Evolutionary conservation across 2,329 filamentous ascomycete genomes (phyloP).

Genomic region (Didymella arachidicola): DNA sequence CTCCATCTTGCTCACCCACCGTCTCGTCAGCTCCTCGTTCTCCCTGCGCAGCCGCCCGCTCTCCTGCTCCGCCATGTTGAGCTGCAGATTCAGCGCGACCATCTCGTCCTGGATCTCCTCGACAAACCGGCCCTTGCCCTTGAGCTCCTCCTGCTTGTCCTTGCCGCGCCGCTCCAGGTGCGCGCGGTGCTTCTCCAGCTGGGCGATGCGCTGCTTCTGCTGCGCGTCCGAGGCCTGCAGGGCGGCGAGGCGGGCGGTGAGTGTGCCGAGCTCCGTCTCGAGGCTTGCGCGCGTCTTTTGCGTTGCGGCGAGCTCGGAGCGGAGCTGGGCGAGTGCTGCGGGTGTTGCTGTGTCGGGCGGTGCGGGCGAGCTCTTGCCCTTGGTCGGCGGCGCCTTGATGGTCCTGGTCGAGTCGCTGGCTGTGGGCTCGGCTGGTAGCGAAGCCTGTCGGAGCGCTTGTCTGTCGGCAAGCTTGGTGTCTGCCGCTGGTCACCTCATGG

Average conservation of each 20-base stretch:
- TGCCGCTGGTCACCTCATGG: conserved; percentile 32
- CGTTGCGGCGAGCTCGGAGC: conserved; percentile 75
- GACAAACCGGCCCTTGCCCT: conserved; percentile 81
- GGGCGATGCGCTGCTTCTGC: conserved; percentile 68
- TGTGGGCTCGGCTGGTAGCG: conserved; percentile 27
- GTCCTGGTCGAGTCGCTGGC: background rate
- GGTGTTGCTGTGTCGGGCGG: conserved; percentile 24
- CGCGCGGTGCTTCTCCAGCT: conserved; percentile 69
- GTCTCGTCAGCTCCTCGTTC: conserved; percentile 86
- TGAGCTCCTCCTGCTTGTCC: conserved; percentile 85
- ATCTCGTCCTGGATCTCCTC: conserved; percentile 94
- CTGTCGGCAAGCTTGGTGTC: conserved; percentile 59
- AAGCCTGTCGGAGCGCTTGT: conserved; percentile 37
- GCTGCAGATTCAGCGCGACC: conserved; percentile 83
- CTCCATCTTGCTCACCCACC: conserved; percentile 90
- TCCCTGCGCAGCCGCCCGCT: conserved; percentile 76
- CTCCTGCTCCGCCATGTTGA: conserved; percentile 84
- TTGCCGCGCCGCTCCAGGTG: conserved; percentile 71
- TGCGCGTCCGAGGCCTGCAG: conserved; percentile 66
- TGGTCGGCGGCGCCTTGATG: conserved; percentile 30
- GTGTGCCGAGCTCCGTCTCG: conserved; percentile 67
- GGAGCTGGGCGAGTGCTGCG: conserved; percentile 44
- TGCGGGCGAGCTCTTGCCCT: conserved; percentile 30
- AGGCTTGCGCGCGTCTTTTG: conserved; percentile 76
- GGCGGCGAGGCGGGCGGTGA: conserved; percentile 69